These are phyloP conservation scores for Zoysia japonica DNA, from an alignment of 176 grass and related monocot species.

Conservation along the genomic window DNA sequence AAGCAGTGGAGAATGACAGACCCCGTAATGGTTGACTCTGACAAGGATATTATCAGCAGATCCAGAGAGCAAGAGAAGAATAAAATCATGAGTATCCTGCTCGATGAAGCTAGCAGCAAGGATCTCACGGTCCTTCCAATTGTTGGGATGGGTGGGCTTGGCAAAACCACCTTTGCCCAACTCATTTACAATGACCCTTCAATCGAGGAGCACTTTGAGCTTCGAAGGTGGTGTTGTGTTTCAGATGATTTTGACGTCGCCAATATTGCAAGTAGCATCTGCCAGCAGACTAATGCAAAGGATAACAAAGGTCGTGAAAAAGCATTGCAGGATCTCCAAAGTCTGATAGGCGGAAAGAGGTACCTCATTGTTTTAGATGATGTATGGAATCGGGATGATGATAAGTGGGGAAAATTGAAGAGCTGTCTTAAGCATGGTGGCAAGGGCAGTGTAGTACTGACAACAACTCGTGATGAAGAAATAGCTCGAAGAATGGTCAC, in stretches of 20 bases:
- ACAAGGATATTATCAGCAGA: conserved; percentile 19
- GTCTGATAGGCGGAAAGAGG: conserved; percentile 2
- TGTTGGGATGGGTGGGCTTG: conserved; percentile 44
- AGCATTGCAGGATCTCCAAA: background rate
- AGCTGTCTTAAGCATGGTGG: no score
- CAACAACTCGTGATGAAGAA: no score
- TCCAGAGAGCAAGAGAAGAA: conserved; percentile 38
- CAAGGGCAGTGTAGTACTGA: no score
- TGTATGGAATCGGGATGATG: no score
- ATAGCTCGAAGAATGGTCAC: no score
- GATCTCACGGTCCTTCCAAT: conserved; percentile 38
- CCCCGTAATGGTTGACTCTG: conserved; percentile 1
- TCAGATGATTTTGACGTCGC: conserved; percentile 28
- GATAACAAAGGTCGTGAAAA: background rate
- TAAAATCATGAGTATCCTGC: background rate
- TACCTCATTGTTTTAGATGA: conserved; percentile 4
- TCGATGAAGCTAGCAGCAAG: background rate
- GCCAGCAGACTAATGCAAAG: background rate
- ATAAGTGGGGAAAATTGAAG: no score
- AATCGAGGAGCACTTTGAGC: conserved; percentile 25
- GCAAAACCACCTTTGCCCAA: conserved; percentile 47
- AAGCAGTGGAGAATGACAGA: background rate
- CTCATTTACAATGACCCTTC: conserved; percentile 36
- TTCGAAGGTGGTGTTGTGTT: conserved; percentile 41
- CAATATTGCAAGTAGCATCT: conserved; percentile 16